These are phyloP conservation scores for Candida loeiensis DNA, from an alignment of 805 yeast genomes.

Conservation along the genomic window DNA sequence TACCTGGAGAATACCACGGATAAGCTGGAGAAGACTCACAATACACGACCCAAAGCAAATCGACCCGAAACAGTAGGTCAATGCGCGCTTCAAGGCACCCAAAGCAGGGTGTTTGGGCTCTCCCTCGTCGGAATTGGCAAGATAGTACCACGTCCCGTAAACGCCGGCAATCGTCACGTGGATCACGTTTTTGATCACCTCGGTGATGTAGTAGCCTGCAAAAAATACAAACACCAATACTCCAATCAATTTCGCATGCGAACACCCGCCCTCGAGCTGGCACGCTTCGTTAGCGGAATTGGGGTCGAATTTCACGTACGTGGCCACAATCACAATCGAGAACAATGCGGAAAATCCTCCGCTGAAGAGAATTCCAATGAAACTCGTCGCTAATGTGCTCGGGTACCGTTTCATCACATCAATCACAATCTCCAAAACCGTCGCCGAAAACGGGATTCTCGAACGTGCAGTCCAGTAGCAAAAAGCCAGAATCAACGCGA, in stretches of 20 bases:
- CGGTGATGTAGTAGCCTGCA: slow-evolving; percentile 80
- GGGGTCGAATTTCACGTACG: slow-evolving; percentile 75
- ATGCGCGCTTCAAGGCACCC: slow-evolving; percentile 74
- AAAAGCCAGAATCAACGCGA: slow-evolving; percentile 61
- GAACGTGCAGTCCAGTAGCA: slow-evolving; percentile 69
- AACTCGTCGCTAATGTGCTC: slow-evolving; percentile 58
- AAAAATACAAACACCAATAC: slow-evolving; percentile 70
- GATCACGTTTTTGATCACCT: slow-evolving; percentile 74
- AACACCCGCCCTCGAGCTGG: slow-evolving; percentile 50
- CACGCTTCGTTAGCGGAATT: slow-evolving; percentile 52
- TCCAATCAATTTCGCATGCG: slow-evolving; percentile 59
- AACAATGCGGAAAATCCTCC: slow-evolving; percentile 66
- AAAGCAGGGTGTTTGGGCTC: slow-evolving; percentile 77
- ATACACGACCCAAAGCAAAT: slow-evolving; percentile 81
- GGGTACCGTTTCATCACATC: slow-evolving; percentile 75
- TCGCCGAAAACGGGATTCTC: slow-evolving; percentile 72
- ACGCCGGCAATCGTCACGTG: slow-evolving; percentile 82
- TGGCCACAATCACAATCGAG: slow-evolving; percentile 64
- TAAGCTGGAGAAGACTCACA: slow-evolving; percentile 66
- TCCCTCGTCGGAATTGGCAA: slow-evolving; percentile 69
- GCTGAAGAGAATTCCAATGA: slow-evolving; percentile 55
- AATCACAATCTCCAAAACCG: slow-evolving; percentile 66
- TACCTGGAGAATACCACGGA: slow-evolving; percentile 52
- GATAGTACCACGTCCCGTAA: slow-evolving; percentile 89
- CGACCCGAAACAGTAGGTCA: slow-evolving; percentile 86